Evolutionary conservation across 129 eudicot species (phyloP), one percentile per base, ranked within the genome.

Genomic region (Flaveria linearis): DNA sequence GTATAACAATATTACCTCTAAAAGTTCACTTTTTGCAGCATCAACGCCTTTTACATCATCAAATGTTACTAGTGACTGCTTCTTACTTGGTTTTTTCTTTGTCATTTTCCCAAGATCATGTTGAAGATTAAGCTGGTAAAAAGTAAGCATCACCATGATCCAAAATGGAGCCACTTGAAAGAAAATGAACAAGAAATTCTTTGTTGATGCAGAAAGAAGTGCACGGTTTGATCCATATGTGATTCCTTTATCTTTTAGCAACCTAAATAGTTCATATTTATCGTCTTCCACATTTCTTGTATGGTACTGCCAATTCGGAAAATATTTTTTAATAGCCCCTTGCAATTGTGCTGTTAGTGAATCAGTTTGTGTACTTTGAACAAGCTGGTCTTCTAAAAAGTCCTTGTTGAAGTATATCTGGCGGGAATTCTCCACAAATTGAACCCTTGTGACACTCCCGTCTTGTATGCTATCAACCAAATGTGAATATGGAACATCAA

Each of bases 21-120:
- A 16, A 20, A 82, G 86, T 56, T 82, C 86, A 23, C 76, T 43
- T 73, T 77, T 82, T 33, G 86, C 86, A 72, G 75, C 79, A 67
- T 82, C 86, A 55, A 77, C 82, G n/a, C 82, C 86, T 39, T 82
- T 78, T 18, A 82, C 86, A 72, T 82, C 86, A 66, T 82, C 79
- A 7, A 82, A 82, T 45, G 86, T 82, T 17, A 82, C 86, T 5
- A 82, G 60, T 0, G 82, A 77, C 11, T 82, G 85, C 55, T 77
- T 82, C 28, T 53, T 76, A 66, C 79, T 82, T 23, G 82, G 86
- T 68, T 72, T 77, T 66, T 61, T 82, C 68, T 73, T 72, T 2
- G 75, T 77, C 30, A 72, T n/a, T 68, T 76, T 82, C 33, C 86
- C 82, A 46, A 82, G 74, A 77, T 68, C 74, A 77, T 72, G 82